Evolutionary conservation across 2,329 filamentous ascomycete genomes (phyloP).

Genomic region (Pseudopyrenochaeta lycopersici): DNA sequence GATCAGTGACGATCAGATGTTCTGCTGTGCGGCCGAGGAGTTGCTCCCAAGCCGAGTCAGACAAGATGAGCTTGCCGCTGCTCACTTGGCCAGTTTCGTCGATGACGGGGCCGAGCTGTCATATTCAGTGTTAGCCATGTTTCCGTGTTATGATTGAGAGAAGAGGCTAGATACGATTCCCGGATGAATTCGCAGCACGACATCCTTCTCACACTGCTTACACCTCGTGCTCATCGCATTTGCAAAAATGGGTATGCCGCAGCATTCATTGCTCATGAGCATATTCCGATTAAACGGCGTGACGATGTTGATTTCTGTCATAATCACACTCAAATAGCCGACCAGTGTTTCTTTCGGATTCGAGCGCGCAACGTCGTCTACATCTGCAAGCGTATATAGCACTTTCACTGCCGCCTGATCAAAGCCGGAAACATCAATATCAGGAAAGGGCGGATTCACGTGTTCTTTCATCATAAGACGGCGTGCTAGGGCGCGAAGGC

Average conservation of each 20-base stretch:
- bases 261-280: constrained; percentile 60
- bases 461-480: constrained; percentile 60
- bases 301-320: constrained; percentile 54
- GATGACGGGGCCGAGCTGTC: constrained; percentile 53
- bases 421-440: constrained; percentile 36
- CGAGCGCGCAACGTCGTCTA: constrained; percentile 51
- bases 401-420: constrained; percentile 40
- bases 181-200: constrained; percentile 53
- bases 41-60: constrained; percentile 61
- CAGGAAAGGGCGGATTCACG: constrained; percentile 60
- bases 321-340: constrained; percentile 56
- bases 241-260: constrained; percentile 63
- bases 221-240: constrained; percentile 54
- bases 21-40: constrained; percentile 56
- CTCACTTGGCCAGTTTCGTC: constrained; percentile 66
- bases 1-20: constrained; percentile 53
- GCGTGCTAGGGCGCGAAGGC: constrained; percentile 61
- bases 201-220: constrained; percentile 51
- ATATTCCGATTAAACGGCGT: constrained; percentile 53
- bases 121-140: background rate
- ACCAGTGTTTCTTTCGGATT: constrained; percentile 47
- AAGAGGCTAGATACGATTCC: constrained; percentile 38
- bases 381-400: constrained; percentile 55
- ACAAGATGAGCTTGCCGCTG: constrained; percentile 64
- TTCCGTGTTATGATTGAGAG: background rate